Conservation (phyloP, 352 stramenopile species). For the Albugo candida region DNA sequence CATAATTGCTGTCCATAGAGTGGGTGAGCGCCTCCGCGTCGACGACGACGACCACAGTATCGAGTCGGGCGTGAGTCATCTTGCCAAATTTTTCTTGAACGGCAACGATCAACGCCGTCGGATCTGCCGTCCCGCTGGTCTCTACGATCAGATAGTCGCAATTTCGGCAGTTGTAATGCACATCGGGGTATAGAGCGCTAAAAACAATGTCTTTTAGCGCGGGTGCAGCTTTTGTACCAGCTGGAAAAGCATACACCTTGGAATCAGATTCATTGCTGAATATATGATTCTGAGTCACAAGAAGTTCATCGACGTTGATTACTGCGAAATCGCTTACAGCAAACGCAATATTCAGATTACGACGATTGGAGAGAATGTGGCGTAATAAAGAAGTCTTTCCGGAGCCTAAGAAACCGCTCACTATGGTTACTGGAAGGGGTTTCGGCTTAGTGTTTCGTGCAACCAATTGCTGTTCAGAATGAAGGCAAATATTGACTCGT, state of each 20-base stretch:
- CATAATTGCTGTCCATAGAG: conserved; percentile 12
- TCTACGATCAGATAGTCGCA: conserved; percentile 65
- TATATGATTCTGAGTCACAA: conserved; percentile 20
- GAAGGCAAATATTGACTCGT: conserved; percentile 36
- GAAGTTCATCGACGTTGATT: conserved; percentile 48
- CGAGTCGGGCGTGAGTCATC: conserved; percentile 56
- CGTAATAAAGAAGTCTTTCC: conserved; percentile 53
- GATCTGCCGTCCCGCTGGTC: conserved; percentile 55
- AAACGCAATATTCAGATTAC: conserved; percentile 47
- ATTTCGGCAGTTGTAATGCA: conserved; percentile 19
- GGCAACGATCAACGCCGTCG: conserved; percentile 34
- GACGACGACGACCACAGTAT: conserved; percentile 57
- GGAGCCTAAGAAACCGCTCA: conserved; percentile 39
- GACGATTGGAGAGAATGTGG: conserved; percentile 35
- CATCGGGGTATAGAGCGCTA: conserved; percentile 24
- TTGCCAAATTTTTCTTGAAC: conserved; percentile 58
- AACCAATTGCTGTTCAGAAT: conserved; percentile 28
- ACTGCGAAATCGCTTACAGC: conserved; percentile 44
- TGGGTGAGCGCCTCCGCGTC: conserved; percentile 46
- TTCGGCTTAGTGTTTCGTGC: conserved; percentile 24
- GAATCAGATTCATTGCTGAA: conserved; percentile 3
- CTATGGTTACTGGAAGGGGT: conserved; percentile 36
- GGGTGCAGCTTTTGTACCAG: conserved; percentile 8
- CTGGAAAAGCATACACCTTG: conserved; percentile 16
- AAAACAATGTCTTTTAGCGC: conserved; percentile 63